Evolutionary conservation across 1,139 yeast genomes (phyloP), one percentile per base, ranked within the genome.

Genomic region (Lipomyces yarrowii): DNA sequence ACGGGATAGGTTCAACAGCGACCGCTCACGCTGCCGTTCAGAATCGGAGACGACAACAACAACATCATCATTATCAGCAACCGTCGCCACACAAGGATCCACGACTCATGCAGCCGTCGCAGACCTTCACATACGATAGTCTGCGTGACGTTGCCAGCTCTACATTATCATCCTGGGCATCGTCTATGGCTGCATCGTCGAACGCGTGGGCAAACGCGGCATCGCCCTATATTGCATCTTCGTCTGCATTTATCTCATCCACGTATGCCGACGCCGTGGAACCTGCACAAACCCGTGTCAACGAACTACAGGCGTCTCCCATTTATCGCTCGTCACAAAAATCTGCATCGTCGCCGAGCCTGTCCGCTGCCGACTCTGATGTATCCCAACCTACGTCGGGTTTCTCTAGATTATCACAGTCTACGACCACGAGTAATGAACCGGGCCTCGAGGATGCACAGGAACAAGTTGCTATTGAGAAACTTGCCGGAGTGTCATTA

Each of bases 141-240:
- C 56, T 63, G 11, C 64, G 57, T 37, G 66, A 62, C 13, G 60
- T 61, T 11, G 68, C 68, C 10, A 56, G 59, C 33, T 54, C 66
- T 11, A 57, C 67, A 5, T 6, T 65, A 13, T 56, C 68, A 15
- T 61, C 65, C 11, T 65, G 68, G 68, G 68, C 68, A 13, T 42
- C 63, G 10, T 52, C 68, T n/a, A 53, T 65, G 32, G 68, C 68
- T 11, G 65, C 57, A 30, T 39, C 66, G 13, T 65, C 68, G 3
- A 65, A 63, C 18, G 67, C 61, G 13, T 65, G 63, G 64, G 68
- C 67, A 10, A 57, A 55, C 15, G 68, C 68, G 10, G 67, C 67
- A 4, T 57, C 65, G 7, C 67, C 67, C 6, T 64, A 64, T 48
- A 33, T 64, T n/a, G 61, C 57, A 8, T 60, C 66, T 8, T 35